Evolutionary conservation across 2,329 filamentous ascomycete species (phyloP).

Genomic region (Cladophialophora bantiana): DNA sequence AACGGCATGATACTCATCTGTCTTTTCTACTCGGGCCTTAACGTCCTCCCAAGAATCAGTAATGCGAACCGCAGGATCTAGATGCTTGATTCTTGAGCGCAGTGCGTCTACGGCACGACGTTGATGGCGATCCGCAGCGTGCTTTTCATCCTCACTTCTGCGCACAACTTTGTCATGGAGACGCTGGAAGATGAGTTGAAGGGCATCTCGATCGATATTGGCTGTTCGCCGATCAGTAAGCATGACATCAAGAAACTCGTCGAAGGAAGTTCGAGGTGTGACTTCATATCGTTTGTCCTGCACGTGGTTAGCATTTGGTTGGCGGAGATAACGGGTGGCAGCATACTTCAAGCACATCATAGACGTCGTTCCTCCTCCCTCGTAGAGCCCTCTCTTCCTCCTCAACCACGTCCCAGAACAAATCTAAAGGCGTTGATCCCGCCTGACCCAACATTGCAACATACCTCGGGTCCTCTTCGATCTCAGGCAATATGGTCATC

Average conservation of each 20-base stretch:
- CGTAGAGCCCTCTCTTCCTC: conserved; percentile 90
- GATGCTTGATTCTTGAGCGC: conserved; percentile 83
- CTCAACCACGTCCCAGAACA: conserved; percentile 96
- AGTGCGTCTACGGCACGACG: conserved; percentile 84
- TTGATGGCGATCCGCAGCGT: conserved; percentile 81
- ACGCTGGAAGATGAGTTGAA: conserved; percentile 83
- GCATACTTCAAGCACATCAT: conserved; percentile 86
- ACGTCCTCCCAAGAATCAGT: conserved; percentile 90
- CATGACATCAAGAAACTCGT: conserved; percentile 85
- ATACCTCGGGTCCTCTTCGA: conserved; percentile 84
- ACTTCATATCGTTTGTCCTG: conserved; percentile 93
- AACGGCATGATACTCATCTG: conserved; percentile 83
- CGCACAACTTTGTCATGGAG: conserved; percentile 85
- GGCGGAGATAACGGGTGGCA: conserved; percentile 1
- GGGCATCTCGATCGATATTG: conserved; percentile 80
- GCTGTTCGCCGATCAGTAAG: conserved; percentile 86
- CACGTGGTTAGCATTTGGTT: conserved; percentile 47
- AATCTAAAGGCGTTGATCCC: conserved; percentile 84
- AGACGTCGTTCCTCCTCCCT: conserved; percentile 78
- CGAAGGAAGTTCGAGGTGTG: conserved; percentile 81
- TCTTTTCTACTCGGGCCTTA: conserved; percentile 77
- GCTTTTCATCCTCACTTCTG: conserved; percentile 82
- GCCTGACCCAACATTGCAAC: conserved; percentile 80
- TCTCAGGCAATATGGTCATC: conserved; percentile 76
- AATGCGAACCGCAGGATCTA: conserved; percentile 80